Conservation (phyloP, 2,329 filamentous ascomycete species). For the Sporothrix curviconia region DNA sequence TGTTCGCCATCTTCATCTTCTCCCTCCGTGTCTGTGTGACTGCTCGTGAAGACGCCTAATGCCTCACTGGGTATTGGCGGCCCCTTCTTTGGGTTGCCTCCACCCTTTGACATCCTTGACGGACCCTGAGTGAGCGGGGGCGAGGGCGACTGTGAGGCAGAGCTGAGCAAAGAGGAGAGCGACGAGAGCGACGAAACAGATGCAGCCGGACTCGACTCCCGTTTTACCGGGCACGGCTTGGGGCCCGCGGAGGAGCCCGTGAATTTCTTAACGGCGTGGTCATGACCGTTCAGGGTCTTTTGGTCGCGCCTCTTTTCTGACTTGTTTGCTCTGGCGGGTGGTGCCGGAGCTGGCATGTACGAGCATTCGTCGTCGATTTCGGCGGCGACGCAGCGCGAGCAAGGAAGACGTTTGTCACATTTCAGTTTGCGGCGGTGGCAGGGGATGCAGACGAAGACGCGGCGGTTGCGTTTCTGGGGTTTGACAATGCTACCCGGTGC, state of each 20-base stretch:
- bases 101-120: background rate
- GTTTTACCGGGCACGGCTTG: background rate
- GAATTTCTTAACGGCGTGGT: background rate
- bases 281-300: background rate
- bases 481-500: conserved; percentile 17
- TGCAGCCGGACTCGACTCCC: background rate
- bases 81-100: background rate
- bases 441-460: conserved; percentile 26
- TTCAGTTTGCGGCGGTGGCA: conserved; percentile 26
- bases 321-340: background rate
- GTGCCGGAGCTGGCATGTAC: conserved; percentile 20
- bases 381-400: conserved; percentile 22
- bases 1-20: background rate
- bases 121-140: background rate
- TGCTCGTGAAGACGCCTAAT: no score
- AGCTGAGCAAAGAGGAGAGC: background rate
- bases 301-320: background rate
- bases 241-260: background rate
- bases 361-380: conserved; percentile 22
- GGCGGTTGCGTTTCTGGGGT: conserved; percentile 24
- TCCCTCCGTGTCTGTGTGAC: background rate
- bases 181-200: background rate
- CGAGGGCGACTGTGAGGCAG: background rate
- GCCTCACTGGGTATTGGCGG: background rate
- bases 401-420: conserved; percentile 25